A percentile compares a stretch with the other conserved stretches of the same genome.
Conservation (phyloP, 768 basidiomycete genomes). For the Austroboletus festivus region DNA sequence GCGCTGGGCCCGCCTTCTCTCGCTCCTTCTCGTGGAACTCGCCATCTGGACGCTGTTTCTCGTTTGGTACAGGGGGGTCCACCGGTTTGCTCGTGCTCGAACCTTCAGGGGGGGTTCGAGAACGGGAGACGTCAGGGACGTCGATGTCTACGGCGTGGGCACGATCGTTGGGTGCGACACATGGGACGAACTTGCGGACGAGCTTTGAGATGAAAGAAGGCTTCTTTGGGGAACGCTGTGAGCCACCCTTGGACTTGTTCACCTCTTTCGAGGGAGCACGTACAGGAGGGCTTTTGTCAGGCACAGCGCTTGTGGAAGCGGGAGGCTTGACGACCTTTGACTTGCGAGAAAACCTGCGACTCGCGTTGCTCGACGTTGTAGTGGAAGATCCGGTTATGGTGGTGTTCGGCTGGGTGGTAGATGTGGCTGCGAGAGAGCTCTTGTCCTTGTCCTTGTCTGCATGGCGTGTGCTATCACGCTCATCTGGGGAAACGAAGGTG, state of each 20-base stretch:
- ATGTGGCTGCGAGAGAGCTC: conserved; percentile 43
- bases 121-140: conserved; percentile 20
- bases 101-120: conserved; percentile 9
- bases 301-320: conserved; percentile 15
- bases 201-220: conserved; percentile 59
- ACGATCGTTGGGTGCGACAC: conserved; percentile 50
- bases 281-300: conserved; percentile 31
- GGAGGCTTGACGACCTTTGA: conserved; percentile 18
- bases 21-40: conserved; percentile 34
- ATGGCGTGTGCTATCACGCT: conserved; percentile 31
- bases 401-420: conserved; percentile 41
- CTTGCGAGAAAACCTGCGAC: conserved; percentile 33
- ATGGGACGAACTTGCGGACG: conserved; percentile 62
- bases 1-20: conserved; percentile 32
- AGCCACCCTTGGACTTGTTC: conserved; percentile 35
- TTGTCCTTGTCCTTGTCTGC: conserved; percentile 44
- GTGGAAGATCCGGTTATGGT: conserved; percentile 23
- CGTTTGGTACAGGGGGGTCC: conserved; percentile 21
- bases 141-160: conserved; percentile 46
- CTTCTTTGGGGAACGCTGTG: conserved; percentile 37
- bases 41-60: conserved; percentile 27
- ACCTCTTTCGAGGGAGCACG: conserved; percentile 32
- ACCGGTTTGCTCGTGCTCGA: conserved; percentile 20
- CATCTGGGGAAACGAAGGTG: conserved; percentile 32
- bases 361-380: conserved; percentile 14